A percentile compares a stretch with the other conserved stretches of the same genome.
Conservation (phyloP, 1,139 yeast genomes). For the Zhuliangozyma blackwelliae region DNA sequence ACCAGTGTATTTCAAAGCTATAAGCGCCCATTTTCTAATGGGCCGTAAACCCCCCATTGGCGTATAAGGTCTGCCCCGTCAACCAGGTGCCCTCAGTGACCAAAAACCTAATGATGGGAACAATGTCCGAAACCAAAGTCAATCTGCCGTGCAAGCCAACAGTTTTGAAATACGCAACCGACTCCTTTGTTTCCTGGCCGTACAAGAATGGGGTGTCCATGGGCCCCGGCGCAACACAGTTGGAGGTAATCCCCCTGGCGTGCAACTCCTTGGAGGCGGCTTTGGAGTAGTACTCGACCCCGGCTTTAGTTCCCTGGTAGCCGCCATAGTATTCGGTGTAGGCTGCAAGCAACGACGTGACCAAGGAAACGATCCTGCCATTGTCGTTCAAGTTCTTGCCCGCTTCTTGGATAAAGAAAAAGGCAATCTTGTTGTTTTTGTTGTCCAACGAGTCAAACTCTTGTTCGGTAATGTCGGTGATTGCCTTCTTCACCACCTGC, state of each 20-base stretch:
- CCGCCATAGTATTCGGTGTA: conserved; percentile 54
- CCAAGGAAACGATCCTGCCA: conserved; percentile 54
- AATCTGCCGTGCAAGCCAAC: conserved; percentile 45
- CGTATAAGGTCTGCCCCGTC: conserved; percentile 65
- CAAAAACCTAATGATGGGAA: conserved; percentile 57
- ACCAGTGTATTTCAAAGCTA: too few relatives aligned
- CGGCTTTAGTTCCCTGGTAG: conserved; percentile 60
- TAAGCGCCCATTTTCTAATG: too few relatives aligned
- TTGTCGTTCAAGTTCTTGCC: conserved; percentile 44
- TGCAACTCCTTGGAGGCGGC: conserved; percentile 56
- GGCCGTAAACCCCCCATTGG: conserved; percentile 65
- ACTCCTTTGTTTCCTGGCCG: conserved; percentile 52
- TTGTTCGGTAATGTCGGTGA: conserved; percentile 43
- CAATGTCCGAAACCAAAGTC: conserved; percentile 58
- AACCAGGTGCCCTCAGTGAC: conserved; percentile 67
- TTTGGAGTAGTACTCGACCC: conserved; percentile 57
- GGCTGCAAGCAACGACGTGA: conserved; percentile 64
- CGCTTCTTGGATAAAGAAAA: conserved; percentile 58
- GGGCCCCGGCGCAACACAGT: conserved; percentile 66
- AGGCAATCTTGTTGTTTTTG: conserved; percentile 56
- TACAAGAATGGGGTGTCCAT: conserved; percentile 71
- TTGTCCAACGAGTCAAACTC: conserved; percentile 54
- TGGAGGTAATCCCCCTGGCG: conserved; percentile 47
- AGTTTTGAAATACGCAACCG: conserved; percentile 53
- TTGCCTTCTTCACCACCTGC: conserved; percentile 58